phyloP scores from a whole-genome alignment of 2,329 filamentous ascomycete species.

The Colletotrichum tabaci region DNA sequence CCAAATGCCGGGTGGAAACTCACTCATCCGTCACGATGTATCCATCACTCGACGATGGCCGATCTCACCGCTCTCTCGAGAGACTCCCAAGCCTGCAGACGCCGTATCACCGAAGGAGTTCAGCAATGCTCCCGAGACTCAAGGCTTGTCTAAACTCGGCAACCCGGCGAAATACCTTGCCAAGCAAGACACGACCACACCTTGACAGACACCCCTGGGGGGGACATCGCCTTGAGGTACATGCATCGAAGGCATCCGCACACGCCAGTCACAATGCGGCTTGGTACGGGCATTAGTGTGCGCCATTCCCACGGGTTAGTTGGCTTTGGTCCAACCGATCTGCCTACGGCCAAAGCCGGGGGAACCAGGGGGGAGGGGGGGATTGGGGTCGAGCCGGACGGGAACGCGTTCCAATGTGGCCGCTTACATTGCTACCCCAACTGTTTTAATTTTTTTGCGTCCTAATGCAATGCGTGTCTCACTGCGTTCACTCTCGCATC shows the following conservation, averaged over 20 bases:
- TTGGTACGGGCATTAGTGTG: not conserved
- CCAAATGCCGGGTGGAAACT: not conserved
- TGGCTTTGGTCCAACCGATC: not conserved
- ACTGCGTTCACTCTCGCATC: not conserved
- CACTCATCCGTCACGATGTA: not conserved
- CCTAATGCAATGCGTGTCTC: slow-evolving; percentile 1
- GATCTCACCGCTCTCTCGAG: too few relatives aligned
- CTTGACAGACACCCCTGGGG: not conserved
- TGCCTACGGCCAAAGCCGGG: not conserved
- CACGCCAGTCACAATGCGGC: not conserved
- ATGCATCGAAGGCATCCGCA: not conserved
- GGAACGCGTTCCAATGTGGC: slow-evolving; percentile 11
- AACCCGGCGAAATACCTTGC: not conserved
- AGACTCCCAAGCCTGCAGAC: too few relatives aligned
- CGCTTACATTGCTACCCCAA: slow-evolving; percentile 12
- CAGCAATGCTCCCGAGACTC: not conserved
- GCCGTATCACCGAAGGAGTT: not conserved
- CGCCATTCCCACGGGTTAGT: slow-evolving; percentile 5
- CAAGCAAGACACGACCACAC: not conserved
- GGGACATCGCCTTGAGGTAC: not conserved
- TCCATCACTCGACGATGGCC: not conserved
- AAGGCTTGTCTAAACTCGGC: not conserved
- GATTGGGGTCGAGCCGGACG: slow-evolving; percentile 4
- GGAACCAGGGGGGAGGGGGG: not conserved
- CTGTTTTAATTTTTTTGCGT: not conserved